Conservation (phyloP, 2,329 filamentous ascomycete genomes). For the Septoria linicola region DNA sequence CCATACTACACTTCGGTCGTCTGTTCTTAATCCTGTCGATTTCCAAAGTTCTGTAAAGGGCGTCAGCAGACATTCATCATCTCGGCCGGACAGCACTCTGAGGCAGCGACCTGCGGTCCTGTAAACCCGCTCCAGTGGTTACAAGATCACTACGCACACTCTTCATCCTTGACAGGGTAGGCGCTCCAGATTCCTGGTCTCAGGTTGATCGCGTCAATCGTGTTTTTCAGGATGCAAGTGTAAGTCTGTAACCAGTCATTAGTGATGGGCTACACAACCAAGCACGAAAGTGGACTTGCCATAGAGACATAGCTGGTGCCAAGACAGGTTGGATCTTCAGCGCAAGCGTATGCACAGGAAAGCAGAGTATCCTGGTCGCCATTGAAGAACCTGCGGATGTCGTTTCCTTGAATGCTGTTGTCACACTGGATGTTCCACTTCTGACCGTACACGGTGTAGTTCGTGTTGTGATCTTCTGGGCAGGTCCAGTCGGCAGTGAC, state of each 20-base stretch:
- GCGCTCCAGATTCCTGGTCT: slow-evolving; percentile 10
- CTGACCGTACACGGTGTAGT: slow-evolving; percentile 6
- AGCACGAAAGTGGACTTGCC: not conserved
- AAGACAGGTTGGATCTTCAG: slow-evolving; percentile 1
- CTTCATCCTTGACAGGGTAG: slow-evolving; percentile 3
- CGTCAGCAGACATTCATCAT: too few species aligned
- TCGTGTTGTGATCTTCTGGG: slow-evolving; percentile 6
- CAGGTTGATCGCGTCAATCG: slow-evolving; percentile 9
- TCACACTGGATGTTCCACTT: slow-evolving; percentile 12
- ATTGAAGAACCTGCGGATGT: slow-evolving; percentile 9
- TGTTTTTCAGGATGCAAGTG: slow-evolving; percentile 5
- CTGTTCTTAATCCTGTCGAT: too few species aligned
- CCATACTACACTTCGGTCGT: too few species aligned
- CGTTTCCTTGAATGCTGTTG: slow-evolving; percentile 9
- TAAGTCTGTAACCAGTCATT: not conserved
- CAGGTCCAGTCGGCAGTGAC: slow-evolving; percentile 6
- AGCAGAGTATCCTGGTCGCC: not conserved
- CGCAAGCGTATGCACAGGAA: slow-evolving; percentile 8
- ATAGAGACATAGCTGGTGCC: slow-evolving; percentile 11
- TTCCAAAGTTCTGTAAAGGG: too few species aligned
- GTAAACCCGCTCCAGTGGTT: not conserved
- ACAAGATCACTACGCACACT: slow-evolving; percentile 3
- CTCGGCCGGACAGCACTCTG: too few species aligned
- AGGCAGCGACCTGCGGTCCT: too few species aligned
- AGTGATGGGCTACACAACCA: not conserved